Evolutionary conservation across 2,329 filamentous ascomycete species (phyloP), one percentile per base, ranked within the genome.

Genomic region (Aspergillus sp.): DNA sequence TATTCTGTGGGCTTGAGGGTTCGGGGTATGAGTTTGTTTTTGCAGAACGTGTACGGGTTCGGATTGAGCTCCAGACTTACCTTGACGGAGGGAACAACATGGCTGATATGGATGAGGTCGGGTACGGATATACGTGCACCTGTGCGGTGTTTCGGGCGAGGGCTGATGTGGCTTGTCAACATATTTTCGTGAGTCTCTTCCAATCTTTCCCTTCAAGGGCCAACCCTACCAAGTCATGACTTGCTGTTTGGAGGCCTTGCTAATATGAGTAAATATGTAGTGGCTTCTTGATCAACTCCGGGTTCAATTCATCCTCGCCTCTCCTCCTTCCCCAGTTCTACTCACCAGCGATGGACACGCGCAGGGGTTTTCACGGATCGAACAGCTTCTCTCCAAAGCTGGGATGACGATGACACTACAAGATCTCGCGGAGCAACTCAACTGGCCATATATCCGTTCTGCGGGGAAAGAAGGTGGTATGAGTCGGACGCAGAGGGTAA

Each of bases 261-360:
- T 42, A 17, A 18, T 18, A 1, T 8, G 8, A 3, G 13, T 7
- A 8, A 17, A 18, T 34, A 32, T 32, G 17, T 61, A 77, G 75
- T 77, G 75, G 75, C 67, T 77, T 57, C 65, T 75, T 45, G 75
- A 77, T 58, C 73, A 76, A 58, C 68, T 77, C 20, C 72, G 75
- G 60, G 62, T 68, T 59, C 69, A 66, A 53, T 68, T 76, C 53
- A 56, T 68, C n/a, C 57, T 72, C 41, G 56, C 63, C 43, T 63
- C 64, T 45, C 67, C 66, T 41, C 57, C 67, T 26, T 62, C 63
- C 26, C 67, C 66, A 41, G 61, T 76, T 5, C 61, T 64, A n/a
- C 59, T 76, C 24, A 66, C 66, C 38, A 65, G 62, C 43, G 65
- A 71, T 54, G 74, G 74, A 32, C 66, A 67, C 52, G 68, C 69